These are phyloP conservation scores for Mucor mucedo DNA, from an alignment of 371 early-diverging fungal genomes.

Conservation along the genomic window DNA sequence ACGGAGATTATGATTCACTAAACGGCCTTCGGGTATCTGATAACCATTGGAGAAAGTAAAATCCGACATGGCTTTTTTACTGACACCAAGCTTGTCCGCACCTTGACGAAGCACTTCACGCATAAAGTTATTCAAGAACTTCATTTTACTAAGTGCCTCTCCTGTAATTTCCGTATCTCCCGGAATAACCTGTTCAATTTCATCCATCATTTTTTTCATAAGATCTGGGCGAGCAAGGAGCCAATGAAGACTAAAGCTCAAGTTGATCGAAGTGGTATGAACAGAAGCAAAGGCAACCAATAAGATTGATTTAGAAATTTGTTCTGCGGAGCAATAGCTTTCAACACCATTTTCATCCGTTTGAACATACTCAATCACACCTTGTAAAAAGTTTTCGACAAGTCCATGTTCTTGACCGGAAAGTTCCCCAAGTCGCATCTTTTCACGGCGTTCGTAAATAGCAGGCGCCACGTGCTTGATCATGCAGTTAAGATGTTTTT, in stretches of 20 bases:
- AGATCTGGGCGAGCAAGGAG: constrained; percentile 43
- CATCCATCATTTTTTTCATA: constrained; percentile 23
- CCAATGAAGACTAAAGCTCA: constrained; percentile 37
- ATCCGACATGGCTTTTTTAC: constrained; percentile 31
- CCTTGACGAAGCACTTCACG: constrained; percentile 45
- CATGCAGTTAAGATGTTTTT: constrained; percentile 29
- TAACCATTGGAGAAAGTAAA: constrained; percentile 49
- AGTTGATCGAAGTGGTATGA: constrained; percentile 38
- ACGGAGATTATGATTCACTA: constrained; percentile 22
- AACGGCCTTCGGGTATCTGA: constrained; percentile 41
- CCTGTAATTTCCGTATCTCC: constrained; percentile 26
- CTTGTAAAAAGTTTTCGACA: constrained; percentile 31
- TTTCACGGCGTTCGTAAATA: constrained; percentile 24
- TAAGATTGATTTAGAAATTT: constrained; percentile 30
- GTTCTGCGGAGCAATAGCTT: constrained; percentile 15
- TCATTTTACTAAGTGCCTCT: constrained; percentile 35
- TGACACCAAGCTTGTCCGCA: constrained; percentile 35
- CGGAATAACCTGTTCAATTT: constrained; percentile 34
- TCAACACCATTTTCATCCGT: constrained; percentile 21
- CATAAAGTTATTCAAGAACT: constrained; percentile 38
- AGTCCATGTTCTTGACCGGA: constrained; percentile 10
- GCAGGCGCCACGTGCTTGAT: constrained; percentile 28
- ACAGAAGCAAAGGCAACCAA: constrained; percentile 50
- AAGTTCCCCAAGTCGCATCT: constrained; percentile 7
- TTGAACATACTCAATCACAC: constrained; percentile 30